Conservation (phyloP, 441 rosid genomes). For the Populus hybrid region DNA sequence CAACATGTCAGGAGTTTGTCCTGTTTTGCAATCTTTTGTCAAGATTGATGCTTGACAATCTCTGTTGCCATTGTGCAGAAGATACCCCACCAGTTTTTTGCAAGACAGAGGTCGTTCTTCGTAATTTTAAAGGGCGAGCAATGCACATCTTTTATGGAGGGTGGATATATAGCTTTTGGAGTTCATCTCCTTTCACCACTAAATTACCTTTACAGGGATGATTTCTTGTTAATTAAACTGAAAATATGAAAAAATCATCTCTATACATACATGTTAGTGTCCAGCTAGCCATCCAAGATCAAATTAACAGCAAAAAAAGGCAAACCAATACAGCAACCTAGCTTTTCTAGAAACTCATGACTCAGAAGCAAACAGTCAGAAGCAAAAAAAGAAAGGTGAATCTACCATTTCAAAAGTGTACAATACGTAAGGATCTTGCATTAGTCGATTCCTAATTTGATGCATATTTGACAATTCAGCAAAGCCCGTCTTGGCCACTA, state of each 20-base stretch:
- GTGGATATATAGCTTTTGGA: slow-evolving; percentile 48
- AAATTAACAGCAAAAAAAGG: no score
- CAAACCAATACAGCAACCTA: no score
- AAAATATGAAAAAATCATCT: no score
- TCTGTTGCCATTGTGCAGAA: slow-evolving; percentile 38
- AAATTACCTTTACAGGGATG: no score
- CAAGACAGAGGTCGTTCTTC: slow-evolving; percentile 54
- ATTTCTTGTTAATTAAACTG: no score
- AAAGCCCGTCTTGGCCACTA: no score
- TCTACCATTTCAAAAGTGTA: background rate
- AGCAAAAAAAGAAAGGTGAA: background rate
- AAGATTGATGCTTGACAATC: background rate
- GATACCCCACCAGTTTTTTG: slow-evolving; percentile 55
- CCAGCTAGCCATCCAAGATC: no score
- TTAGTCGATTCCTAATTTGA: background rate
- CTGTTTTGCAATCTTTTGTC: background rate
- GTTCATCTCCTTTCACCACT: no score
- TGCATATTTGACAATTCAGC: no score
- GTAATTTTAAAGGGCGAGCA: slow-evolving; percentile 49
- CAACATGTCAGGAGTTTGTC: background rate
- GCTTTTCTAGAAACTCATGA: no score
- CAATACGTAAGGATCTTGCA: background rate
- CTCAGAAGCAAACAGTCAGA: no score
- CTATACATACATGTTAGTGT: no score
- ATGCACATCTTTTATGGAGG: slow-evolving; percentile 62